Percentiles rank a stretch among this genome's conserved stretches.
Evolutionary conservation across 2,329 filamentous ascomycete species (phyloP).

Genomic region (Lanzia echinophila): DNA sequence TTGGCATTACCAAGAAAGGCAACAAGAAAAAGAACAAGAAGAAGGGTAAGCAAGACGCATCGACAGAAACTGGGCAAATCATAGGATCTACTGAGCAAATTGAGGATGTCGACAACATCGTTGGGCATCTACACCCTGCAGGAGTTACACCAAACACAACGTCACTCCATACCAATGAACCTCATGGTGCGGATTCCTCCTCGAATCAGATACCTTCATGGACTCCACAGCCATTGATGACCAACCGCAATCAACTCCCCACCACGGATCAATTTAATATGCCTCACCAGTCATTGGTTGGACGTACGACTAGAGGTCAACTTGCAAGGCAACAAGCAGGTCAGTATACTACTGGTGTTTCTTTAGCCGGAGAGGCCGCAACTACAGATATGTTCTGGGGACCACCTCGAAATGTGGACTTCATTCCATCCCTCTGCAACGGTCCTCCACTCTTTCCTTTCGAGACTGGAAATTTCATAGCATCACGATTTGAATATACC

Average conservation of each 20-base stretch:
- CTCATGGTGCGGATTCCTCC: background rate
- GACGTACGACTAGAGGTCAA: conserved; percentile 24
- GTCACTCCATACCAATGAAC: background rate
- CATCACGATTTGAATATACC: conserved; percentile 3
- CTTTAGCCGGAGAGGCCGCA: conserved; percentile 5
- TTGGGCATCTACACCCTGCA: background rate
- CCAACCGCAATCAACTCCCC: background rate
- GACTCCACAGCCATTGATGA: background rate
- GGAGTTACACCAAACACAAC: background rate
- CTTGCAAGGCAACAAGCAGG: conserved; percentile 27
- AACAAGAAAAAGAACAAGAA: conserved; percentile 24
- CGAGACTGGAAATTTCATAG: background rate
- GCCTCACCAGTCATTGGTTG: conserved; percentile 4
- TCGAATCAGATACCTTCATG: background rate
- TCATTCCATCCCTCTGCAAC: conserved; percentile 13
- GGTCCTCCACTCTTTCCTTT: conserved; percentile 6
- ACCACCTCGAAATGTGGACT: conserved; percentile 10
- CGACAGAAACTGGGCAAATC: conserved; percentile 6
- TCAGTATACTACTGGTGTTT: conserved; percentile 25
- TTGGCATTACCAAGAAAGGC: conserved; percentile 24
- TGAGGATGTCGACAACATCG: conserved; percentile 6
- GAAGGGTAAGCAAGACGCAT: conserved; percentile 16
- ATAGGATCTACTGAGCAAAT: conserved; percentile 3
- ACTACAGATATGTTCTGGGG: conserved; percentile 2
- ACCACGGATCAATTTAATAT: background rate